These are phyloP conservation scores for Begonia masoniana DNA, from an alignment of 306 rosid species.

Conservation along the genomic window DNA sequence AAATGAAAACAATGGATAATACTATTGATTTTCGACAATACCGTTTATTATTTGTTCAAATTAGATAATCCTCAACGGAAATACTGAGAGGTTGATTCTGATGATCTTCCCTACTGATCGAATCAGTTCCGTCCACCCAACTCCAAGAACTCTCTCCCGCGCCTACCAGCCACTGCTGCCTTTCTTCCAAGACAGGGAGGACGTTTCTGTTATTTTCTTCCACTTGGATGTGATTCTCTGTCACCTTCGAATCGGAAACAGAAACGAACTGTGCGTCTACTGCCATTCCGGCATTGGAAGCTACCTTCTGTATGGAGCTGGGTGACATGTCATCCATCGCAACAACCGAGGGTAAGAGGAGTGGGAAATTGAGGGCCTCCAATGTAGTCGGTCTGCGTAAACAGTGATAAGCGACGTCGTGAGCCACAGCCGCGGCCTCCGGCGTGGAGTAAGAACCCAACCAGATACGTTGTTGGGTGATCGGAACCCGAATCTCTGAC, in stretches of 20 bases:
- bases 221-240: neutral
- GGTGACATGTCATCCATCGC: constrained; percentile 37
- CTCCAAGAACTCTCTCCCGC: no score
- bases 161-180: no score
- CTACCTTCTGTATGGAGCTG: constrained; percentile 55
- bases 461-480: constrained; percentile 58
- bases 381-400: constrained; percentile 35
- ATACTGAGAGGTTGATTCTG: constrained; percentile 24
- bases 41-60: no score
- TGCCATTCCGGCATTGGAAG: constrained; percentile 82
- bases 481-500: constrained; percentile 77
- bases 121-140: constrained; percentile 1
- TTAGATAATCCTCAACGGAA: constrained; percentile 68
- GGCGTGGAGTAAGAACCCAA: constrained; percentile 53
- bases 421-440: constrained; percentile 79
- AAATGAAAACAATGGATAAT: no score
- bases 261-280: constrained; percentile 45
- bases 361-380: constrained; percentile 59
- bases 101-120: constrained; percentile 9
- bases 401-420: constrained; percentile 62
- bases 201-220: neutral
- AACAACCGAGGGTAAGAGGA: constrained; percentile 12
- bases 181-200: neutral
- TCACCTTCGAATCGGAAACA: neutral
- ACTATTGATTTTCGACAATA: no score